Base-by-base conservation (phyloP, 495 filamentous ascomycete species). In the Talaromyces stipitatus region DNA sequence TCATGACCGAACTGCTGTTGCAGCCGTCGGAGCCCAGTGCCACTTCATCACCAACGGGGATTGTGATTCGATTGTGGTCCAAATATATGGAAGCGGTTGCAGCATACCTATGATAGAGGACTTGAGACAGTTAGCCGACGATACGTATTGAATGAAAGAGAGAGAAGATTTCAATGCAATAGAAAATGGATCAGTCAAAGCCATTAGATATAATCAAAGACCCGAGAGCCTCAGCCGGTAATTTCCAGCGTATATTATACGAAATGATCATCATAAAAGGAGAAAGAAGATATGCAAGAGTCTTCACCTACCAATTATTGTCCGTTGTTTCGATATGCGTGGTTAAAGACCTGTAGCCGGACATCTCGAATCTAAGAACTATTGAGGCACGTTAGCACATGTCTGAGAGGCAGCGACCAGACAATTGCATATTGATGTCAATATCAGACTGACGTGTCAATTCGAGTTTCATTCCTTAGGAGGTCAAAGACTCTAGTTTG, bases 401-500 rank as follows among this genome's bases (percentile, higher is more conserved):
- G n/a, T 41, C 36, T 18, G 4, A 18, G 9, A 16, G 9, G 16
- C n/a, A 41, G 36, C 16, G n/a, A n/a, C n/a, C n/a, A 9, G 9
- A 16, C 5, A 18, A 41, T 18, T 41, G 36, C 36, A 18, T 41
- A 16, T 41, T 41, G n/a, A 18, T 41, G 20, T 30, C 33, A 56
- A 69, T 66, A 81, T 97, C 92, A 97, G 92, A 91, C 92, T 97
- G 92, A 97, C 92, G 92, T 97, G 87, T 85, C 89, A 90, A 86
- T 84, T 76, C 66, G 72, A 87, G 86, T 92, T 96, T 94, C 95
- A 90, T 83, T 87, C 87, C 78, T 78, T 66, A 57, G 48, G 69
- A 79, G 89, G 88, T 97, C 92, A 97, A 97, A 97, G 92, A 97
- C 92, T 97, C 92, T 97, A 97, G 92, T 97, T 97, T 92, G 89